phyloP scores from a whole-genome alignment of 208 protist genomes.

The Novymonas esmeraldas region DNA sequence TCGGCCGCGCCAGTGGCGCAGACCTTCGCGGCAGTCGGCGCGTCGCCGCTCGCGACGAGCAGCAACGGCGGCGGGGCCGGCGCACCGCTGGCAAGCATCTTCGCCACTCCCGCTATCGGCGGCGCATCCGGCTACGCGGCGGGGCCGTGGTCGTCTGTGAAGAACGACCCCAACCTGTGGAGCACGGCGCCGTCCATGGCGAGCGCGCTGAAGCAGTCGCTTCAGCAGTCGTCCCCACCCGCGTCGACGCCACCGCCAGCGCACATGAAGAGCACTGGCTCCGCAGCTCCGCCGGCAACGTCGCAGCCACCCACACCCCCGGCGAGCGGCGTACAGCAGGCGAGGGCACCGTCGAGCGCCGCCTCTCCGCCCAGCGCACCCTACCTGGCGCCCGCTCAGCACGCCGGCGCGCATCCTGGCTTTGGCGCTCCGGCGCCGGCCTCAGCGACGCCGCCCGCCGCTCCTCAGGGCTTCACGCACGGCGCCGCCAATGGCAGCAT shows the following conservation, averaged over 20 bases:
- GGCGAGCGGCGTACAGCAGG: background rate
- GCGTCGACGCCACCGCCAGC: background rate
- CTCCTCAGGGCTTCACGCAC: slow-evolving; percentile 1
- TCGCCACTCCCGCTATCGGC: slow-evolving; percentile 23
- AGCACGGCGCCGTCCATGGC: slow-evolving; percentile 30
- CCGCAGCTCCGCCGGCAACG: slow-evolving; percentile 1
- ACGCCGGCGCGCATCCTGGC: background rate
- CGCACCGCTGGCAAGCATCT: slow-evolving; percentile 16
- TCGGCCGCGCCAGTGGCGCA: slow-evolving; percentile 1
- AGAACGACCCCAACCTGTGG: slow-evolving; percentile 36
- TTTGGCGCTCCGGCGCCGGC: background rate
- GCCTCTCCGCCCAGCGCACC: background rate
- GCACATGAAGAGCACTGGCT: background rate
- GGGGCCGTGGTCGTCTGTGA: slow-evolving; percentile 32
- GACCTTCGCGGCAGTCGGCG: background rate
- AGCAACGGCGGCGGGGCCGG: background rate
- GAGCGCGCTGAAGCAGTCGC: slow-evolving; percentile 33
- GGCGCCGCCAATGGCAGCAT: slow-evolving; percentile 4
- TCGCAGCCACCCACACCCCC: slow-evolving; percentile 2
- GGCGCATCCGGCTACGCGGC: slow-evolving; percentile 21
- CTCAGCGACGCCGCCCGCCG: background rate
- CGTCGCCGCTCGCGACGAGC: slow-evolving; percentile 1
- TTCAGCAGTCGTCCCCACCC: slow-evolving; percentile 25
- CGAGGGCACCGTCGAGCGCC: background rate
- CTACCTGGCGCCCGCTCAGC: background rate